Evolutionary conservation across 116 monocot species (phyloP), one percentile per base, ranked within the genome.

Genomic region (Phalaenopsis hybrid): DNA sequence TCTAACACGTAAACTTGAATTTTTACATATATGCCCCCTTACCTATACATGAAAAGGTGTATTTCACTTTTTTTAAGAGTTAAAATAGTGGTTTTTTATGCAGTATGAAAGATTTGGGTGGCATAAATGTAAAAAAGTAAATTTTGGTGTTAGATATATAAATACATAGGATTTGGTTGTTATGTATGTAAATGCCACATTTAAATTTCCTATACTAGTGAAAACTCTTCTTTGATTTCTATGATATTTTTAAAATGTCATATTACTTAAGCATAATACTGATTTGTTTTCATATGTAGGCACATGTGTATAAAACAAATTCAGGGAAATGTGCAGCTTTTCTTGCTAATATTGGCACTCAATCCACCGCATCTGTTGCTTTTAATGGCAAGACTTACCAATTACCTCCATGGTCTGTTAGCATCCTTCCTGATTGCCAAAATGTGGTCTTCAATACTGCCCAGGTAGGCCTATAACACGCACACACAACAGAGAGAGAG

Each of bases 391-490:
- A 89, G 78, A 86, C 88, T 58, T 98, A 93, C 78, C 76, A 83
- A 44, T 77, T 98, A 85, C 98, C 98, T 46, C 92, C 92, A 79
- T 98, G 95, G 95, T 98, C 98, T 78, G 98, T 98, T 48, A 98
- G 98, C 93, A 95, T 98, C 78, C 85, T 98, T 65, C 95, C 98
- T 78, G 98, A 98, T 85, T 98, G 98, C 85, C 87, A 93, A 79
- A 93, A 88, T 80, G 95, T 95, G 1, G 90, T 90, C 21, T 92
- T 92, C 84, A 98, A 98, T 80, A 90, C 95, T 4, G 98, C 95
- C 44, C 92, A 98, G 98, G 98, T 98, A 83, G 80, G 79, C 23
- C 59, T 28, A 31, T 58, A 61, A 37, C 55, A 16, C 37, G 2
- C 37, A 37, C 37, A 37, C 37, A 1, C 37, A 37, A 37, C 37